Percentiles rank a stretch among this genome's conserved stretches.
Evolutionary conservation across 805 yeast species (phyloP).

Genomic region (Sporopachydermia lactativora): DNA sequence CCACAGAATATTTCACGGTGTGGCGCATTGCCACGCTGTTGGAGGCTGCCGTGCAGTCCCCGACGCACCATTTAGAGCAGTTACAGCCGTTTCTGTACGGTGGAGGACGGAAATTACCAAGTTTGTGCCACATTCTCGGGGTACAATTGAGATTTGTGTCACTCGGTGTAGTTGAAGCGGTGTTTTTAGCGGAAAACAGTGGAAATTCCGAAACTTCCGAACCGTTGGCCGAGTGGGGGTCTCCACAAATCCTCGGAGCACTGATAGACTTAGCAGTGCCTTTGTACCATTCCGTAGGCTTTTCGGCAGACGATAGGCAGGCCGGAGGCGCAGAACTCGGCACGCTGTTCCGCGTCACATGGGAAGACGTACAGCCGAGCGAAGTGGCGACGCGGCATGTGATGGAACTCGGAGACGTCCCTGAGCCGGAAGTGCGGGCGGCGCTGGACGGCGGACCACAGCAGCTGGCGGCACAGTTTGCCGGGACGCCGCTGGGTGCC

Average conservation of each 20-base stretch:
- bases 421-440: constrained; percentile 5
- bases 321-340: neutral
- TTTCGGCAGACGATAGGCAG: neutral
- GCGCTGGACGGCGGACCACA: constrained; percentile 7
- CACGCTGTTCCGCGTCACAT: constrained; percentile 11
- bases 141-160: neutral
- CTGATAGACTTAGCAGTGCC: neutral
- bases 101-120: neutral
- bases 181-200: neutral
- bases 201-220: neutral
- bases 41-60: neutral
- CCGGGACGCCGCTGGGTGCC: constrained; percentile 2
- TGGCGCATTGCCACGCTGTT: neutral
- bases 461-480: neutral
- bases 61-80: neutral
- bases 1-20: neutral
- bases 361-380: constrained; percentile 13
- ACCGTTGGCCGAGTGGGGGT: neutral
- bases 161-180: neutral
- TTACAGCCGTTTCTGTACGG: neutral
- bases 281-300: neutral
- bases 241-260: neutral
- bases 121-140: neutral
- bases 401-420: constrained; percentile 10
- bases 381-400: constrained; percentile 14